These are phyloP conservation scores for Pezicula neosporulosa DNA, from an alignment of 2,329 filamentous ascomycete genomes.

Conservation along the genomic window DNA sequence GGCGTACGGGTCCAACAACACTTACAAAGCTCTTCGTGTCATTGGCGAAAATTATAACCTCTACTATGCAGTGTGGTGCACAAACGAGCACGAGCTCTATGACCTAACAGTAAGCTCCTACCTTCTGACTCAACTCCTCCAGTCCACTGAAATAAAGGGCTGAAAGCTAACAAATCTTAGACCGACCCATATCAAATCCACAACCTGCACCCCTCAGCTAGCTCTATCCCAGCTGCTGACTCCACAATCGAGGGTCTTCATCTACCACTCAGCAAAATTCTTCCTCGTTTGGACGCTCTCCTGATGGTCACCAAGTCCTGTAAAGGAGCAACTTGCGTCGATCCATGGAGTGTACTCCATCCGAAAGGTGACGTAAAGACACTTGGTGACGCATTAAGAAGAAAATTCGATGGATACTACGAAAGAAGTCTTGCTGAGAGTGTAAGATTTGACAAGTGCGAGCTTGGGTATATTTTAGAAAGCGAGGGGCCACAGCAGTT, in stretches of 20 bases:
- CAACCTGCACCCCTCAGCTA: slow-evolving; percentile 35
- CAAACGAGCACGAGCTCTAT: slow-evolving; percentile 63
- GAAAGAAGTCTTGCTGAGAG: slow-evolving; percentile 37
- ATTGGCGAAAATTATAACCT: slow-evolving; percentile 50
- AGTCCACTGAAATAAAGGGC: not conserved
- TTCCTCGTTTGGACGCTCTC: slow-evolving; percentile 52
- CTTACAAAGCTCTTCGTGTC: slow-evolving; percentile 45
- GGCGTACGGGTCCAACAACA: slow-evolving; percentile 36
- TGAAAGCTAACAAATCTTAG: slow-evolving; percentile 25
- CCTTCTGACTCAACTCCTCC: not conserved
- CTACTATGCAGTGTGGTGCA: slow-evolving; percentile 69
- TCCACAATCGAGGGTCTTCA: slow-evolving; percentile 26
- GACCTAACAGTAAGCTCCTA: slow-evolving; percentile 46
- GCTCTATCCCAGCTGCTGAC: slow-evolving; percentile 9
- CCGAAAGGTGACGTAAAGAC: slow-evolving; percentile 45
- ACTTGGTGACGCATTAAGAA: slow-evolving; percentile 46
- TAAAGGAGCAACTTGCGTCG: slow-evolving; percentile 46
- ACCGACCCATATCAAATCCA: slow-evolving; percentile 48
- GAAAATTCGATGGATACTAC: slow-evolving; percentile 51
- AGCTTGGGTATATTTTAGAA: slow-evolving; percentile 50
- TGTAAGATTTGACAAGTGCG: slow-evolving; percentile 51
- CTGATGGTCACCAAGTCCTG: slow-evolving; percentile 60
- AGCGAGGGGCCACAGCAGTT: slow-evolving; percentile 49
- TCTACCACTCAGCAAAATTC: slow-evolving; percentile 34
- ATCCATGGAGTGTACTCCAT: slow-evolving; percentile 56